Evolutionary conservation across 2,329 filamentous ascomycete species (phyloP).

Genomic region (Aspergillus ochraceoroseus): DNA sequence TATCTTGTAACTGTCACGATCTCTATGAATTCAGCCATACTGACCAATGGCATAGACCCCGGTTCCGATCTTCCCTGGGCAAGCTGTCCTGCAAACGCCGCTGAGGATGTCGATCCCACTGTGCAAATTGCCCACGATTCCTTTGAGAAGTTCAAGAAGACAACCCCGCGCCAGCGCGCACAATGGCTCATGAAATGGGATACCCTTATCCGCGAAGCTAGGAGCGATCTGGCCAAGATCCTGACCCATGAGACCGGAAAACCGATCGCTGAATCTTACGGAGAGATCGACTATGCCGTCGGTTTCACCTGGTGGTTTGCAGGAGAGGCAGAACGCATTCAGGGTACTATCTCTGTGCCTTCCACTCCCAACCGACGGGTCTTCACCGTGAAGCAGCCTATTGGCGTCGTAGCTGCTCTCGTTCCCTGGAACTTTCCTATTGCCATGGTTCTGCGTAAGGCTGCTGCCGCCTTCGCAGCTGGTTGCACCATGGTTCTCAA

Average conservation of each 20-base stretch:
- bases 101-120: slow-evolving; percentile 58
- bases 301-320: slow-evolving; percentile 56
- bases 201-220: slow-evolving; percentile 57
- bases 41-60: slow-evolving; percentile 40
- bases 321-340: slow-evolving; percentile 58
- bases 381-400: slow-evolving; percentile 69
- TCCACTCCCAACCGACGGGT: slow-evolving; percentile 59
- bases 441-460: slow-evolving; percentile 64
- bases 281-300: slow-evolving; percentile 54
- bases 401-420: slow-evolving; percentile 63
- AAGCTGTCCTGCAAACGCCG: slow-evolving; percentile 47
- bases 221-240: slow-evolving; percentile 59
- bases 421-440: slow-evolving; percentile 71
- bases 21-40: too few relatives aligned
- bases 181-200: slow-evolving; percentile 63
- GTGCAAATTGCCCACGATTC: slow-evolving; percentile 57
- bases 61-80: slow-evolving; percentile 51
- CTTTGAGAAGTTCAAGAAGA: slow-evolving; percentile 57
- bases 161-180: slow-evolving; percentile 57
- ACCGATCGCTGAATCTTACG: slow-evolving; percentile 51
- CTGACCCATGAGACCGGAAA: slow-evolving; percentile 60
- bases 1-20: too few relatives aligned
- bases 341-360: slow-evolving; percentile 57
- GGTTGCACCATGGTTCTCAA: slow-evolving; percentile 72
- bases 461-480: slow-evolving; percentile 62